Conservation (phyloP, 2,329 filamentous ascomycete species). For the Claviceps africana region DNA sequence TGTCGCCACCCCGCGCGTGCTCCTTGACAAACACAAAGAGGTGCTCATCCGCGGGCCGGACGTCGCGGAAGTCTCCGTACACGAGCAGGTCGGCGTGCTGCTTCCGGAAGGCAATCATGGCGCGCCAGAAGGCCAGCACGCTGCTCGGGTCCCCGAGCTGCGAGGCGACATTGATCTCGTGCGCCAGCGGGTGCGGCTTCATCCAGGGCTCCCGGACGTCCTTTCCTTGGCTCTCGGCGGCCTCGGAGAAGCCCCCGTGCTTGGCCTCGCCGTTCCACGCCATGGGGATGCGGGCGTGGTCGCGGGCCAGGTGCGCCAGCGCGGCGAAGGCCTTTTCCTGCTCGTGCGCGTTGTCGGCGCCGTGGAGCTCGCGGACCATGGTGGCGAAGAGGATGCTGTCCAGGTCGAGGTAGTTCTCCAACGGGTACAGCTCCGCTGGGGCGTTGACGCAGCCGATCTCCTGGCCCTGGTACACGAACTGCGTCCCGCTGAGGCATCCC, state of each 20-base stretch:
- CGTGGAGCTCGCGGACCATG: slow-evolving; percentile 16
- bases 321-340: slow-evolving; percentile 22
- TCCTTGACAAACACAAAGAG: slow-evolving; percentile 19
- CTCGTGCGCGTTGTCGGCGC: slow-evolving; percentile 16
- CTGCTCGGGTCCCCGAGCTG: slow-evolving; percentile 31
- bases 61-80: slow-evolving; percentile 19
- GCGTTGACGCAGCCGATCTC: slow-evolving; percentile 52
- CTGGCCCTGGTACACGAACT: slow-evolving; percentile 55
- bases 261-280: slow-evolving; percentile 39
- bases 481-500: slow-evolving; percentile 39
- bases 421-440: slow-evolving; percentile 41
- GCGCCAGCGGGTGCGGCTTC: slow-evolving; percentile 17
- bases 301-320: slow-evolving; percentile 28
- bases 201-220: slow-evolving; percentile 20
- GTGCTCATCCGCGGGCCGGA: slow-evolving; percentile 13
- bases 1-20: slow-evolving; percentile 10
- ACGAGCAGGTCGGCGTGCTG: slow-evolving; percentile 20
- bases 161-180: slow-evolving; percentile 39
- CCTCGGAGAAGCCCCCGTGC: slow-evolving; percentile 21
- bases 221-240: slow-evolving; percentile 19
- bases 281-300: slow-evolving; percentile 53
- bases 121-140: slow-evolving; percentile 20
- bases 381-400: slow-evolving; percentile 30
- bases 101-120: slow-evolving; percentile 15
- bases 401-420: slow-evolving; percentile 37